Conservation (phyloP, 371 early-diverging fungal species). For the Rhizopus microsporus region DNA sequence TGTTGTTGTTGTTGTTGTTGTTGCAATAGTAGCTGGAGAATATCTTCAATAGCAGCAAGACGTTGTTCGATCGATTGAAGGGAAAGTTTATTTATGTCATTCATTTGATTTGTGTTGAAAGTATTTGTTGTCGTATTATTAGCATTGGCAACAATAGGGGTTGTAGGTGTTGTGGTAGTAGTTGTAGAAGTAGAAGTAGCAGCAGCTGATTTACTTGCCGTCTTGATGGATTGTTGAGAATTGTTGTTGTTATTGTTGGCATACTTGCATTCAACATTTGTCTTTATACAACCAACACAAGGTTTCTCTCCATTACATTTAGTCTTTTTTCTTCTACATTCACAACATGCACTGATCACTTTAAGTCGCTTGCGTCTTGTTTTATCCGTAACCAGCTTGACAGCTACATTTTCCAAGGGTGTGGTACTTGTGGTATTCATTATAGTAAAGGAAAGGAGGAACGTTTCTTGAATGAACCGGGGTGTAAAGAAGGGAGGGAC, state of each 20-base stretch:
- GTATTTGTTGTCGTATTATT: constrained; percentile 4
- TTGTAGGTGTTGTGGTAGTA: constrained; percentile 1
- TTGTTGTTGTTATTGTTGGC: constrained; percentile 24
- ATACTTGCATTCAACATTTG: constrained; percentile 43
- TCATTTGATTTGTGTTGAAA: constrained; percentile 3
- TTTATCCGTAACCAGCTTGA: constrained; percentile 32
- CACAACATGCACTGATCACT: constrained; percentile 34
- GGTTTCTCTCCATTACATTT: constrained; percentile 37
- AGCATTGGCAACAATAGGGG: constrained; percentile 1
- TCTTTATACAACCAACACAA: constrained; percentile 39
- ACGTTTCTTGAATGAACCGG: constrained; percentile 2
- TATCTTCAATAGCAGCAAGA: constrained; percentile 43
- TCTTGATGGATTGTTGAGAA: not conserved
- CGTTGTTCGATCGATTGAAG: constrained; percentile 46
- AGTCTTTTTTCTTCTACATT: constrained; percentile 26
- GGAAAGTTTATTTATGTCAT: constrained; percentile 7
- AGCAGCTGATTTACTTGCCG: constrained; percentile 1
- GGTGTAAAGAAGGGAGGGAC: constrained; percentile 5
- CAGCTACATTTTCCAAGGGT: constrained; percentile 4
- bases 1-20: constrained; percentile 6
- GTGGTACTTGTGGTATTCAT: not conserved
- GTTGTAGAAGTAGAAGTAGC: constrained; percentile 1
- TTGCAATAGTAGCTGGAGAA: constrained; percentile 34
- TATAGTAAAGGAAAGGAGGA: constrained; percentile 9
- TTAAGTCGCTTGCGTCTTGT: constrained; percentile 47